These are phyloP conservation scores for Mucor circinelloides DNA, from an alignment of 371 early-diverging fungal genomes.

Conservation along the genomic window DNA sequence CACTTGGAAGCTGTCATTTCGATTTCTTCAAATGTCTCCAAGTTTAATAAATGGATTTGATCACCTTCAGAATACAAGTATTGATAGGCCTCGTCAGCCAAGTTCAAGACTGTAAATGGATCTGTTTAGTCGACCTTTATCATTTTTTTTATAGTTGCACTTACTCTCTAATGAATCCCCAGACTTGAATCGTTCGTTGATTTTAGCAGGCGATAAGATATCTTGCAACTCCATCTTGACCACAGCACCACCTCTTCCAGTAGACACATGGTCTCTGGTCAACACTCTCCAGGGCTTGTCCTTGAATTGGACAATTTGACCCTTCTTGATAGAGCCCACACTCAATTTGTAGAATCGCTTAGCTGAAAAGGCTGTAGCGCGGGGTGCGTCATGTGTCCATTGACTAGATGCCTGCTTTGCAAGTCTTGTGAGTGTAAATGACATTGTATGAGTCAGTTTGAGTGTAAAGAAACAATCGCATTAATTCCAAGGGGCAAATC, in stretches of 20 bases:
- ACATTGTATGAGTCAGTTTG: neutral
- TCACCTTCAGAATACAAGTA: slow-evolving; percentile 70
- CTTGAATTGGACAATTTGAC: slow-evolving; percentile 51
- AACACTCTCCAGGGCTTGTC: slow-evolving; percentile 51
- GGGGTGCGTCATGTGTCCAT: neutral
- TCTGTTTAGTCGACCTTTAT: no score
- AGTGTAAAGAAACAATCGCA: neutral
- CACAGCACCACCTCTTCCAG: slow-evolving; percentile 56
- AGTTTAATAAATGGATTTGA: slow-evolving; percentile 68
- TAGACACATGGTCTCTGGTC: slow-evolving; percentile 43
- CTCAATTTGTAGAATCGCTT: slow-evolving; percentile 42
- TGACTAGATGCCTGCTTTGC: neutral
- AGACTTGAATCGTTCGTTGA: slow-evolving; percentile 66
- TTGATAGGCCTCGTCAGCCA: slow-evolving; percentile 69
- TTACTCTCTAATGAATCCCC: slow-evolving; percentile 65
- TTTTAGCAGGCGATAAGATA: slow-evolving; percentile 52
- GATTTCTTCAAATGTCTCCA: slow-evolving; percentile 74
- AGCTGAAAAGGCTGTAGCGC: neutral
- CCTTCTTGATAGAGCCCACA: slow-evolving; percentile 48
- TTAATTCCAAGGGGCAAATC: slow-evolving; percentile 1
- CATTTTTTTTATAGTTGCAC: neutral
- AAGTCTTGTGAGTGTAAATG: neutral
- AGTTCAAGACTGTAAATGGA: slow-evolving; percentile 54
- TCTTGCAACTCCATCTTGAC: slow-evolving; percentile 72
- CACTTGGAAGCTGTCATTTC: slow-evolving; percentile 57